Conservation (phyloP, 2,329 filamentous ascomycete species). For the Cucurbitaria berberidis region DNA sequence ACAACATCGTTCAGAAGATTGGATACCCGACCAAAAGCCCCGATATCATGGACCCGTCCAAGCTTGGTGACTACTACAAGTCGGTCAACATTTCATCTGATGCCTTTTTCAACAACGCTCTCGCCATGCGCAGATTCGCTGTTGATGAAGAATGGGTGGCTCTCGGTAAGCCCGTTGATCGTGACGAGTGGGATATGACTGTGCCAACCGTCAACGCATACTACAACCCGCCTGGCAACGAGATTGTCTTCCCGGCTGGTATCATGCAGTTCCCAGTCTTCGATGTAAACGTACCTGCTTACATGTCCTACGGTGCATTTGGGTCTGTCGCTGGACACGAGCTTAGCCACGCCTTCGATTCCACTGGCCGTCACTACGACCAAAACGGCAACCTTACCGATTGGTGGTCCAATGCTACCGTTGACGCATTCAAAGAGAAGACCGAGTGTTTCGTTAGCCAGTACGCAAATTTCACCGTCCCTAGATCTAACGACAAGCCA, state of each 20-base stretch:
- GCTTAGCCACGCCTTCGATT: constrained; percentile 73
- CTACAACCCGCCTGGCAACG: constrained; percentile 69
- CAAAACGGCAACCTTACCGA: constrained; percentile 68
- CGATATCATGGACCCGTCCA: constrained; percentile 64
- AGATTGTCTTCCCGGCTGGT: constrained; percentile 72
- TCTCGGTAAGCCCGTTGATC: constrained; percentile 66
- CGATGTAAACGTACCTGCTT: constrained; percentile 66
- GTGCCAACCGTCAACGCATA: constrained; percentile 67
- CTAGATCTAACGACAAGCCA: constrained; percentile 61
- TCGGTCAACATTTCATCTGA: constrained; percentile 58
- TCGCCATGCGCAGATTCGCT: constrained; percentile 59
- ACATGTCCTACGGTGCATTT: constrained; percentile 72
- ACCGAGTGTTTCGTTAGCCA: constrained; percentile 72
- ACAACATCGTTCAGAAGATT: constrained; percentile 72
- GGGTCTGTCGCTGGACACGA: constrained; percentile 72
- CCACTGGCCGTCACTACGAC: constrained; percentile 68
- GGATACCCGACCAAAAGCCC: constrained; percentile 69
- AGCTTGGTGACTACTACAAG: constrained; percentile 64
- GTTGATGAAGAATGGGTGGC: constrained; percentile 61
- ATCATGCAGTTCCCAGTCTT: constrained; percentile 73
- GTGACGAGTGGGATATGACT: constrained; percentile 66
- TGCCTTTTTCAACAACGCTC: constrained; percentile 64
- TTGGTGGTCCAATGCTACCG: constrained; percentile 70
- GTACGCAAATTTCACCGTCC: constrained; percentile 66
- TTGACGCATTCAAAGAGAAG: constrained; percentile 63